These are phyloP conservation scores for Penicillium flavigenum DNA, from an alignment of 495 filamentous ascomycete species.

Conservation along the genomic window DNA sequence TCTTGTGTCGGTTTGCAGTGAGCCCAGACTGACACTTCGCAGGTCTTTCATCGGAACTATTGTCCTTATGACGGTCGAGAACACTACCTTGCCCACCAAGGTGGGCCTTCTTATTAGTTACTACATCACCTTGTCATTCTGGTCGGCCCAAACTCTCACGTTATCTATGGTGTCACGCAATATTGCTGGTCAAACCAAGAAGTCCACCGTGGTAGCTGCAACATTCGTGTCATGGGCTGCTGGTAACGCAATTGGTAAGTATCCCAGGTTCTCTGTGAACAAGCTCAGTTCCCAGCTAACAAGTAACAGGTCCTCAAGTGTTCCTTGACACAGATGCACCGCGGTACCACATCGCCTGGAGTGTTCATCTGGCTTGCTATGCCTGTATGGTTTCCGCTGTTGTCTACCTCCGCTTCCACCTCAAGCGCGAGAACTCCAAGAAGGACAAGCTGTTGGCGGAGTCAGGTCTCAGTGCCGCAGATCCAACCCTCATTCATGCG, in stretches of 20 bases:
- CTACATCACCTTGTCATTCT: constrained; percentile 58
- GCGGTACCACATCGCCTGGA: constrained; percentile 43
- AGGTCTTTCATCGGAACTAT: constrained; percentile 59
- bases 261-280: neutral
- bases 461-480: constrained; percentile 27
- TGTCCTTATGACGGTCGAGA: constrained; percentile 61
- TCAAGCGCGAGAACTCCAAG: constrained; percentile 38
- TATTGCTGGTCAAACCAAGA: constrained; percentile 70
- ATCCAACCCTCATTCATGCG: constrained; percentile 36
- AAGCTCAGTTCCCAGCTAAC: neutral
- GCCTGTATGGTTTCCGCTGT: constrained; percentile 37
- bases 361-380: constrained; percentile 45
- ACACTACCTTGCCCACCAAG: constrained; percentile 44
- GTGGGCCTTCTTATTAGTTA: constrained; percentile 61
- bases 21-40: neutral
- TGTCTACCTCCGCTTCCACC: constrained; percentile 39
- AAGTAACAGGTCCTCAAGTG: constrained; percentile 43
- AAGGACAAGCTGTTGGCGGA: constrained; percentile 39
- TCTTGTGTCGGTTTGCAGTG: neutral
- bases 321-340: constrained; percentile 42
- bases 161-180: constrained; percentile 62
- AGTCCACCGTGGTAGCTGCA: constrained; percentile 49
- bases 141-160: constrained; percentile 57
- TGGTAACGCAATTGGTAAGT: constrained; percentile 44
- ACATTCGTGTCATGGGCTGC: constrained; percentile 47